Evolutionary conservation across 2,329 filamentous ascomycete genomes (phyloP), one percentile per base, ranked within the genome.

Genomic region (Arthrinium phaeospermum): DNA sequence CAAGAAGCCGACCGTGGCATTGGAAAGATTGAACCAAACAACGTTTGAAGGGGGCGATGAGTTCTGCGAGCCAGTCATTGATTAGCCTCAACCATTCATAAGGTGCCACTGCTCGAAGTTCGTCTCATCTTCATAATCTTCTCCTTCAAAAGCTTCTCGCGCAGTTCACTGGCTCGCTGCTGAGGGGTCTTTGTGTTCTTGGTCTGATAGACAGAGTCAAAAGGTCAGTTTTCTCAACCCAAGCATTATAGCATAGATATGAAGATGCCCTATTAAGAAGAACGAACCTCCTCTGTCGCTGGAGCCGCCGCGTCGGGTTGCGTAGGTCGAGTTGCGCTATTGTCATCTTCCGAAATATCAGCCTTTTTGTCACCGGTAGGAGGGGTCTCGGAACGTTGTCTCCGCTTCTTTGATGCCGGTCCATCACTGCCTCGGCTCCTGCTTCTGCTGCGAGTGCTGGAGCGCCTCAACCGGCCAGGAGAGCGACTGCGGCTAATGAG

Each of bases 101-200:
- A 34, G 76, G 78, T 74, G 71, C 81, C 81, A 76, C 80, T 83
- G 80, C 82, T 86, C 77, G 84, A 86, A 81, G 82, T 79, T 79
- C 77, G 85, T 84, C 86, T 87, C 86, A 87, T 87, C 84, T 87
- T 85, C 81, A 86, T 87, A 75, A 89, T 87, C 79, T 83, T 85
- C 75, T 88, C 86, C 79, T 83, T 85, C n/a, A 88, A 80, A 77
- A 88, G 82, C 77, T 82, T 85, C 78, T 89, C 86, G 73, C 84
- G 83, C 73, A 85, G 79, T 76, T 86, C 82, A 75, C 82, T 87
- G 72, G 85, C 83, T 75, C 81, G 78, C 74, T 82, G 83, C 73
- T 84, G 82, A 68, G 81, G 80, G 70, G 81, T 81, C 78, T 83
- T 78, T 67, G 78, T 79, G 76, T 80, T 81, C 78, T 83, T 78